These are phyloP conservation scores for Ogataea paradorogensis DNA, from an alignment of 805 yeast genomes.

Conservation along the genomic window DNA sequence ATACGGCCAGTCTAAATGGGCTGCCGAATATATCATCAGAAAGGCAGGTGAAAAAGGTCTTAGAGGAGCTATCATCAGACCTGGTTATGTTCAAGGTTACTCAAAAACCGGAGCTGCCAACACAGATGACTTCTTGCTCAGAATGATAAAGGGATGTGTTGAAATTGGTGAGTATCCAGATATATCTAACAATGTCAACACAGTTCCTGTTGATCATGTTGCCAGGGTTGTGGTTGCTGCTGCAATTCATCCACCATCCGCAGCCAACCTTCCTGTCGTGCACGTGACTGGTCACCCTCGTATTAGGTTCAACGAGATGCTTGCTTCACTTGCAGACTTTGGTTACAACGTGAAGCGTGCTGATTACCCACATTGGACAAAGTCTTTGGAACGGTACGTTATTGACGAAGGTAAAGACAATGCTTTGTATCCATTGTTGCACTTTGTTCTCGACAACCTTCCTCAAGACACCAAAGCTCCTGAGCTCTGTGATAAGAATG, in stretches of 20 bases:
- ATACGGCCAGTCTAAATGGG: constrained; percentile 98
- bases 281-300: constrained; percentile 99
- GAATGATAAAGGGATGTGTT: constrained; percentile 92
- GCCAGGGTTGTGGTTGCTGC: constrained; percentile 87
- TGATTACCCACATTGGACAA: constrained; percentile 79
- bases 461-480: constrained; percentile 94
- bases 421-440: constrained; percentile 89
- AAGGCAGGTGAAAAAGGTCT: constrained; percentile 86
- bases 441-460: constrained; percentile 88
- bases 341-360: constrained; percentile 68
- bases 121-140: constrained; percentile 92
- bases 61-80: constrained; percentile 85
- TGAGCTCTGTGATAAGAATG: constrained; percentile 85
- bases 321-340: constrained; percentile 59
- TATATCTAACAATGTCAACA: constrained; percentile 82
- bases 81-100: constrained; percentile 94
- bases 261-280: constrained; percentile 58
- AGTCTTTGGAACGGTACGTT: constrained; percentile 70
- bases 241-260: constrained; percentile 69
- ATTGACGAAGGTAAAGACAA: constrained; percentile 71
- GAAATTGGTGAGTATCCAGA: constrained; percentile 86
- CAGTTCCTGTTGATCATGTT: constrained; percentile 98
- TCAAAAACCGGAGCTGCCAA: constrained; percentile 82
- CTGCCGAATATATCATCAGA: constrained; percentile 86
- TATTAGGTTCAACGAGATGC: constrained; percentile 70